Base-by-base conservation (phyloP, 441 rosid species). In the Pelargonium cotyledonis region DNA sequence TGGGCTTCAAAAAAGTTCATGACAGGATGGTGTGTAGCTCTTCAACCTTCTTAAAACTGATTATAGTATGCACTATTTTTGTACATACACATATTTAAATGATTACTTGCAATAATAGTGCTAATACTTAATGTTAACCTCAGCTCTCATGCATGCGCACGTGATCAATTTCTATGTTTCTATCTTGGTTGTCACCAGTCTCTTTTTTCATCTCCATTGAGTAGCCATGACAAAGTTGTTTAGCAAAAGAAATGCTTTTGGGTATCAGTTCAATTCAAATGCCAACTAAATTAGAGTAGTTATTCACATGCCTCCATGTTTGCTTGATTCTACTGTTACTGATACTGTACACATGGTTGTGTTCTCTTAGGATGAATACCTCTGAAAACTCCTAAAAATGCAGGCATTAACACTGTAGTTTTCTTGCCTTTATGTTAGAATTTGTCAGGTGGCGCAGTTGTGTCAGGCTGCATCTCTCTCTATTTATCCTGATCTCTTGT, bases 1-100 rank as follows among this genome's bases (percentile, higher is more conserved):
- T 95, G 99, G 98, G 93, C 98, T 65, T 92, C 97, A 2, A 95
- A 95, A 75, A 95, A 95, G 85, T 92, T 95, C 83, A 88, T 95
- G 95, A 92, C 97, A 35, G 98, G 99, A 85, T 92, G 97, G 99
- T 92, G 79, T 4, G 83, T 16, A 74, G 69, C 51, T 74, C 21
- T 75, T 46, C 61, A 70, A 6, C 61, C 38, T 65, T 69, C 49
- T 66, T 68, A 57, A 15, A 61, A 18, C 18, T 41, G 11, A 46
- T 47, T 57, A 44, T 43, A 18, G 26, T 49, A 29, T 41, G 9
- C 67, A 40, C 18, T 51, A 12, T 68, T 38, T 38, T 70, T 51
- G 69, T 58, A 51, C 38, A 14, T 18, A 23, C 26, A 23, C 16
- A 40, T 68, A 2, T 41, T 12, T 40, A 26, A 5, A 2, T 63